Percentiles rank a stretch among this genome's conserved stretches.
These are phyloP conservation scores for Diaporthe longicolla DNA, from an alignment of 2,329 filamentous ascomycete genomes.

Conservation along the genomic window DNA sequence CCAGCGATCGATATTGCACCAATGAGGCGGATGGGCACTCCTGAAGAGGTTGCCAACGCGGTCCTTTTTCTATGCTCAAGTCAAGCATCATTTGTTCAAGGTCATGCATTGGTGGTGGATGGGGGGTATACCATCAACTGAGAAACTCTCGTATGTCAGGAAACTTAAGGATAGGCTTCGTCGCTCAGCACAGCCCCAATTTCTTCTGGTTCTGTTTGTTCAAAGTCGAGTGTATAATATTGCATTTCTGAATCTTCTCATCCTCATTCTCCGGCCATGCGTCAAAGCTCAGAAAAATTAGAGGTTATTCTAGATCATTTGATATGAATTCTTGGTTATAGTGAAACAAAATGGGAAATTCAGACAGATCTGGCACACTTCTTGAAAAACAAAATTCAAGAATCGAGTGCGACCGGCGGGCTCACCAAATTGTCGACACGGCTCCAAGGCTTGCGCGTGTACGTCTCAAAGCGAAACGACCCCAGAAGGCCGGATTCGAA, in stretches of 20 bases:
- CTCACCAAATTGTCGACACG: not conserved
- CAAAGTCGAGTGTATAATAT: not conserved
- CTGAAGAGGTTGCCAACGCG: slow-evolving; percentile 64
- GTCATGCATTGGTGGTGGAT: slow-evolving; percentile 66
- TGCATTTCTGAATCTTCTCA: not conserved
- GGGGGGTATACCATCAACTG: slow-evolving; percentile 66
- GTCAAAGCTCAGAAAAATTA: accelerated
- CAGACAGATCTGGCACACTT: not conserved
- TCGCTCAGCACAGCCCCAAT: not conserved
- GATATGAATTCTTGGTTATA: not conserved
- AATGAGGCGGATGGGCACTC: slow-evolving; percentile 65
- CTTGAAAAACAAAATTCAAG: not conserved
- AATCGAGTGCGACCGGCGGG: not conserved
- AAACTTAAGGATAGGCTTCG: not conserved
- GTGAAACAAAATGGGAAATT: not conserved
- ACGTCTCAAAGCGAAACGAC: not conserved
- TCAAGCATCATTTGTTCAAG: slow-evolving; percentile 65
- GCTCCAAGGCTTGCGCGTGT: too few relatives aligned
- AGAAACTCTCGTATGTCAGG: not conserved
- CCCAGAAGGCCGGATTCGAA: not conserved
- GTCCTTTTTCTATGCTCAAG: slow-evolving; percentile 64
- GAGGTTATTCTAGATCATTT: not conserved
- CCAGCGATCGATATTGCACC: slow-evolving; percentile 62
- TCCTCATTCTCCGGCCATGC: not conserved
- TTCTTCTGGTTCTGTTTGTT: not conserved